Conservation (phyloP, 345 rosid species). For the Lepidium didymum region DNA sequence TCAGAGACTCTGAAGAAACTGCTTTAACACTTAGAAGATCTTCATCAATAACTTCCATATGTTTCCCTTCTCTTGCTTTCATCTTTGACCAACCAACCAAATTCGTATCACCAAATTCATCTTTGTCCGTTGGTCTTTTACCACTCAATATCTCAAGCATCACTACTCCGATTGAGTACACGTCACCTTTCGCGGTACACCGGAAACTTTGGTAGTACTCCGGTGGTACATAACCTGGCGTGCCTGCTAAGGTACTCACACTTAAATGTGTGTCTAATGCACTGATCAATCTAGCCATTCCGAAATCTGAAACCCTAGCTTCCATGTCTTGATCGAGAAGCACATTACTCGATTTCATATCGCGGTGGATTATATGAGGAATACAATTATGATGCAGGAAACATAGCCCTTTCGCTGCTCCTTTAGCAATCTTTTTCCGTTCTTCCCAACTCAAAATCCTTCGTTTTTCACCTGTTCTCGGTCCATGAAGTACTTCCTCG, state of each 20-base stretch:
- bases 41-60: constrained; percentile 86
- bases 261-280: constrained; percentile 95
- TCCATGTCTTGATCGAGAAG: constrained; percentile 89
- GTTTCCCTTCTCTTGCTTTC: constrained; percentile 77
- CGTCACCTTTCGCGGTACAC: constrained; percentile 93
- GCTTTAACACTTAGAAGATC: constrained; percentile 48
- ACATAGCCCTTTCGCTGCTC: constrained; percentile 91
- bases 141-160: constrained; percentile 85
- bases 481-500: constrained; percentile 88
- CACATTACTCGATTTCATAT: constrained; percentile 95
- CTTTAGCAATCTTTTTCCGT: constrained; percentile 83
- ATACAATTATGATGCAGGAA: constrained; percentile 95
- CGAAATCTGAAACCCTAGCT: constrained; percentile 91
- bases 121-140: constrained; percentile 89
- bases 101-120: constrained; percentile 97
- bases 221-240: constrained; percentile 94
- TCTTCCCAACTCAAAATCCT: constrained; percentile 66
- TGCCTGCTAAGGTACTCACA: constrained; percentile 92
- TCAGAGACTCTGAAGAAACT: constrained; percentile 38
- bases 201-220: constrained; percentile 96
- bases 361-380: constrained; percentile 91
- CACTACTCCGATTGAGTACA: constrained; percentile 86
- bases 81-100: constrained; percentile 94
- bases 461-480: constrained; percentile 43
- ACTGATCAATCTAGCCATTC: constrained; percentile 95